Evolutionary conservation across 78 protist species (phyloP), one percentile per base, ranked within the genome.

Genomic region (Dictyostelium capitatum): DNA sequence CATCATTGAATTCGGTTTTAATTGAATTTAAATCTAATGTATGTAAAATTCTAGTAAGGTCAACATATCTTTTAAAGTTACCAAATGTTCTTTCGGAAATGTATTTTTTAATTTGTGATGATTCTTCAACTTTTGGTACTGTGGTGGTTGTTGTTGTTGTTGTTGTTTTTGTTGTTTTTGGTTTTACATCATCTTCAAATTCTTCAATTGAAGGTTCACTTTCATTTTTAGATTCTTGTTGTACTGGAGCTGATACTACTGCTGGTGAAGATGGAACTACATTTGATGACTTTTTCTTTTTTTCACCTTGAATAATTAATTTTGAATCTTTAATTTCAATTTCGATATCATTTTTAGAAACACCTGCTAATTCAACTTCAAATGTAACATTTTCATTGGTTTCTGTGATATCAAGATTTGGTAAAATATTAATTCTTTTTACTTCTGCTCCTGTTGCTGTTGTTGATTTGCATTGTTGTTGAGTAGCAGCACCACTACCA

Each of bases 241-340:
- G 43, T 37, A 37, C 43, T 2, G 1, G 43, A 37, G 43, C 2
- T 37, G 43, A 37, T 37, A 37, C 43, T 37, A 37, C 43, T 2
- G 43, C 43, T 37, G 43, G n/a, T n/a, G n/a, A n/a, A n/a, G n/a
- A n/a, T n/a, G n/a, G 43, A 37, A 37, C 43, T 37, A 37, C 43
- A 3, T 37, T 2, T 3, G 43, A 37, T 37, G 43, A 37, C 43
- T 37, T 37, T 79, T 41, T 56, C 41, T 56, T 57, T 43, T 57
- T 79, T 79, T 79, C 84, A 57, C 59, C 84, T 25, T 20, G 30
- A 57, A 79, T 57, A n/a, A 12, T 17, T 23, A 79, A 12, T 20
- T 17, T 32, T 51, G 25, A 25, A 37, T 79, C 84, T 56, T 79
- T 57, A 20, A 79, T 57, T 20, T 79, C 73, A n/a, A 79, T 79